A percentile compares a stretch with the other conserved stretches of the same genome.
Evolutionary conservation across 352 stramenopile species (phyloP).

Genomic region (Pseudoperonospora humuli): DNA sequence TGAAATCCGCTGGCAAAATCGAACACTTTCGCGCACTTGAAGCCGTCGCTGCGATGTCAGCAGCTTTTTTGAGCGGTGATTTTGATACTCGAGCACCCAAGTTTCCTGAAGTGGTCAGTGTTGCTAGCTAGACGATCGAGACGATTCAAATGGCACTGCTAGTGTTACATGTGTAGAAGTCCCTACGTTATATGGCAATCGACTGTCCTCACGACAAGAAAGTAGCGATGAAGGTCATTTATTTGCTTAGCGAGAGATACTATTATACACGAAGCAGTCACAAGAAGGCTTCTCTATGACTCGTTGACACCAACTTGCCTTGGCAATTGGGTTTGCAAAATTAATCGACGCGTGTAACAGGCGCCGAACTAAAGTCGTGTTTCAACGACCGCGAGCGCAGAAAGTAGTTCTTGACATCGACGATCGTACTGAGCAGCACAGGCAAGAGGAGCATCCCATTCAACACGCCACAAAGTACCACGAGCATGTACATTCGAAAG

Average conservation of each 20-base stretch:
- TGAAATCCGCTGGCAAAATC: conserved; percentile 44
- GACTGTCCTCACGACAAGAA: too few species aligned
- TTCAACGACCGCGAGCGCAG: conserved; percentile 21
- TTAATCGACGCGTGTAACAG: conserved; percentile 27
- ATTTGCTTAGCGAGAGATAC: conserved; percentile 20
- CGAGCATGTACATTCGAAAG: conserved; percentile 87
- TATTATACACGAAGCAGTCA: conserved; percentile 16
- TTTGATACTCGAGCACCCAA: conserved; percentile 22
- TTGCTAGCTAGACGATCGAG: conserved; percentile 8
- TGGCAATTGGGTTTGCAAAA: conserved; percentile 3
- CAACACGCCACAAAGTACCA: conserved; percentile 74
- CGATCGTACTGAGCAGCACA: conserved; percentile 43
- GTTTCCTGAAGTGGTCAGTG: conserved; percentile 30
- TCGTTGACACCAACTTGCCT: too few species aligned
- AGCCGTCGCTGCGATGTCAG: conserved; percentile 36
- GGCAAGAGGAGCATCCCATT: conserved; percentile 70
- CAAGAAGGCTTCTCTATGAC: too few species aligned
- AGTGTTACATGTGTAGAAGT: not conserved
- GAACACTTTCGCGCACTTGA: conserved; percentile 36
- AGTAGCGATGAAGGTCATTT: too few species aligned
- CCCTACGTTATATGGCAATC: too few species aligned
- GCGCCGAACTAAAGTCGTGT: conserved; percentile 13
- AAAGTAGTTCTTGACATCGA: conserved; percentile 41
- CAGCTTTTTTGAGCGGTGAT: conserved; percentile 33
- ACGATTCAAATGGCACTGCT: not conserved